Evolutionary conservation across 2,329 filamentous ascomycete species (phyloP).

Genomic region (Cordyceps javanica): DNA sequence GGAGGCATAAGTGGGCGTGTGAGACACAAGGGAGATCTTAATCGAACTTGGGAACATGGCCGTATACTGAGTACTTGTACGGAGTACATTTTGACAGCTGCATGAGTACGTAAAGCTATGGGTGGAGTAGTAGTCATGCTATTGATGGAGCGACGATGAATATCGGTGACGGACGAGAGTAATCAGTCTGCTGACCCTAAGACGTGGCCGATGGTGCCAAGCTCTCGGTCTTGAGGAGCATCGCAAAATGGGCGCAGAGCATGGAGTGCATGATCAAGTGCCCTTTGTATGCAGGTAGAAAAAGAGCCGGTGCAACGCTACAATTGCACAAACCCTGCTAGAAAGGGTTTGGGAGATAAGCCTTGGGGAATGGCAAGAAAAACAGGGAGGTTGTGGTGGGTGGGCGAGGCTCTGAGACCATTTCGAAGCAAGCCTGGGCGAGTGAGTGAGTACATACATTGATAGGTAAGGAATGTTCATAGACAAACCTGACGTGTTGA

Average conservation of each 20-base stretch:
- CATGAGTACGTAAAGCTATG: not conserved
- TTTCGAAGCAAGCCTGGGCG: not conserved
- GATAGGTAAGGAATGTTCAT: too few relatives aligned
- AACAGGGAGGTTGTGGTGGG: not conserved
- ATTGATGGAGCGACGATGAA: not conserved
- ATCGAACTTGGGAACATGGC: not conserved
- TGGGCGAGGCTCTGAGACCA: not conserved
- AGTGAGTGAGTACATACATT: too few relatives aligned
- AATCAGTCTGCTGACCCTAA: not conserved
- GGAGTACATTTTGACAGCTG: not conserved
- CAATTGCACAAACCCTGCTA: not conserved
- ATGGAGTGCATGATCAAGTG: conserved; percentile 6
- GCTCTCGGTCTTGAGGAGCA: not conserved
- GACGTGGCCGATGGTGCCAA: not conserved
- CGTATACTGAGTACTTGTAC: not conserved
- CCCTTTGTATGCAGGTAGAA: not conserved
- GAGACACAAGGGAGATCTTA: conserved; percentile 2
- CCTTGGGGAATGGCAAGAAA: not conserved
- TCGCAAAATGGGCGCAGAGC: not conserved
- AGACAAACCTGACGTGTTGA: too few relatives aligned
- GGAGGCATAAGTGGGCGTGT: not conserved
- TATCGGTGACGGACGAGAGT: not conserved
- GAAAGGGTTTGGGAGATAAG: not conserved
- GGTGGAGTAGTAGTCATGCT: not conserved
- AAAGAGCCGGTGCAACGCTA: not conserved